Evolutionary conservation across 768 basidiomycete genomes (phyloP).

Genomic region (Lyophyllum decastes): DNA sequence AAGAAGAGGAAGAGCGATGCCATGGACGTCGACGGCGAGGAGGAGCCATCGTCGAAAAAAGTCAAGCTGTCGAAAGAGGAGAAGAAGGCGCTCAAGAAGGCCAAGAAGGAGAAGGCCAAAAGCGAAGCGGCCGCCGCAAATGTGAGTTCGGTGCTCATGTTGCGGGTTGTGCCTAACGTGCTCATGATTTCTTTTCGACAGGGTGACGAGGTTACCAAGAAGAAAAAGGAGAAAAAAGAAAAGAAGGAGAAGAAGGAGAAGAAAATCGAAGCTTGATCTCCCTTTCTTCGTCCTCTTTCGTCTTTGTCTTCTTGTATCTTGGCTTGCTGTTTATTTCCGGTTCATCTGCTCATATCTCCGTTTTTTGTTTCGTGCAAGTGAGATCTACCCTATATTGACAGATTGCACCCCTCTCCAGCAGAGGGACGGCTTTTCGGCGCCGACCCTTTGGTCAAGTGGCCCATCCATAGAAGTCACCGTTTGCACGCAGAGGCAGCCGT

Average conservation of each 20-base stretch:
- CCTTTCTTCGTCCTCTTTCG: slow-evolving; percentile 13
- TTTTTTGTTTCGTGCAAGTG: background rate
- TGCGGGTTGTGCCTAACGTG: background rate
- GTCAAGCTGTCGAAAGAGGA: slow-evolving; percentile 81
- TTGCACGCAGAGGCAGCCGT: background rate
- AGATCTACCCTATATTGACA: background rate
- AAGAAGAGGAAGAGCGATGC: slow-evolving; percentile 69
- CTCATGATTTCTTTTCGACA: slow-evolving; percentile 5
- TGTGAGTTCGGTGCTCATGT: slow-evolving; percentile 28
- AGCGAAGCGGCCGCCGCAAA: slow-evolving; percentile 44
- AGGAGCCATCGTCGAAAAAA: slow-evolving; percentile 64
- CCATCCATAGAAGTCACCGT: background rate
- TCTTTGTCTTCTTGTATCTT: slow-evolving; percentile 17
- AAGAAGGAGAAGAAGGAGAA: slow-evolving; percentile 41
- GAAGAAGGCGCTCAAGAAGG: slow-evolving; percentile 83
- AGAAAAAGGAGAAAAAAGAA: slow-evolving; percentile 61
- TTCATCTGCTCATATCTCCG: background rate
- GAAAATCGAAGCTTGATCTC: slow-evolving; percentile 28
- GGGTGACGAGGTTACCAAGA: slow-evolving; percentile 31
- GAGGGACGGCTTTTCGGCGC: too few species aligned
- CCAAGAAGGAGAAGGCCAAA: slow-evolving; percentile 67
- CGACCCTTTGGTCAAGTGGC: background rate
- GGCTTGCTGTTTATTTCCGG: slow-evolving; percentile 6
- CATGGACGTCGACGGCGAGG: slow-evolving; percentile 62
- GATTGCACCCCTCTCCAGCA: too few species aligned